Evolutionary conservation across 106 monocot genomes (phyloP).

Genomic region (Hemerocallis citrina): DNA sequence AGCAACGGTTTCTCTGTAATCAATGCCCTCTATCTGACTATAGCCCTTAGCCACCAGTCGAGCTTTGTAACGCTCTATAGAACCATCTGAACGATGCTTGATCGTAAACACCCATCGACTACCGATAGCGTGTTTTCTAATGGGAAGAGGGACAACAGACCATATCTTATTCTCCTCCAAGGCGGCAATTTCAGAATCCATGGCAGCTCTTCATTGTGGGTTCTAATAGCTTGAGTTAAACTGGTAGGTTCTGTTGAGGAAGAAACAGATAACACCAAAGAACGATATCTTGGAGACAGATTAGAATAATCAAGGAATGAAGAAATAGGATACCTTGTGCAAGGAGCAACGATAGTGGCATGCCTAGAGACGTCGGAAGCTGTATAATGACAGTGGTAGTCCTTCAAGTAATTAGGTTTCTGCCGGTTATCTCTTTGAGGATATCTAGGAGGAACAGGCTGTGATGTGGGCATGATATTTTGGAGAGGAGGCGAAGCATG

Average conservation of each 20-base stretch:
- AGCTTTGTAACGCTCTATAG: conserved; percentile 2
- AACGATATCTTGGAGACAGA: no score
- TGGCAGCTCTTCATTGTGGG: background rate
- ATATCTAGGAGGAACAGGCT: no score
- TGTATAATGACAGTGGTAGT: no score
- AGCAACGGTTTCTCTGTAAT: background rate
- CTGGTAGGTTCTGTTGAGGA: background rate
- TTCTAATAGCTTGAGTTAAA: background rate
- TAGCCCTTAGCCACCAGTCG: conserved; percentile 3
- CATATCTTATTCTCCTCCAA: background rate
- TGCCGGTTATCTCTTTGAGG: no score
- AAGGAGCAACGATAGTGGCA: no score
- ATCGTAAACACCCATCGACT: conserved; percentile 6
- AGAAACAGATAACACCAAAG: no score
- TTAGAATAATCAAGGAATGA: no score
- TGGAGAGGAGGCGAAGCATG: no score
- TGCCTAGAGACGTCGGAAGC: no score
- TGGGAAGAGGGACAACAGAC: background rate
- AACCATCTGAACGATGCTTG: background rate
- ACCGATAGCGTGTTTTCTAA: background rate
- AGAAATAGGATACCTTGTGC: no score
- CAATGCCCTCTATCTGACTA: background rate
- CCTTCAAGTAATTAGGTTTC: no score
- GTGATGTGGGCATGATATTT: no score
- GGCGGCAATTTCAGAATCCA: background rate